These are phyloP conservation scores for Pugionium dolabratum DNA, from an alignment of 345 rosid genomes.

Conservation along the genomic window DNA sequence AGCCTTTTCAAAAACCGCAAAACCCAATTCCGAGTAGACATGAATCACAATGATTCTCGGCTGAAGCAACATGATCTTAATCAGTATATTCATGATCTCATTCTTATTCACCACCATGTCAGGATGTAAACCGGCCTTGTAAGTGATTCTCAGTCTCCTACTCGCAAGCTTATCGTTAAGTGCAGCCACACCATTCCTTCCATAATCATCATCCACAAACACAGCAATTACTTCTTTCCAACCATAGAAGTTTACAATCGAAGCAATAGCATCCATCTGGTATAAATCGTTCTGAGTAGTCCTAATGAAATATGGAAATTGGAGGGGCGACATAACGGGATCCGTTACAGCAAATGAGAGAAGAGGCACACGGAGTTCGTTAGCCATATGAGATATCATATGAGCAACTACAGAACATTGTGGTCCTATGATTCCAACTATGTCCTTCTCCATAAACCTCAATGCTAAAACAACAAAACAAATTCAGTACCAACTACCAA, in stretches of 20 bases:
- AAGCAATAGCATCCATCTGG: conserved; percentile 87
- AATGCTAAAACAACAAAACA: conserved; percentile 52
- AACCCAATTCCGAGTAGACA: conserved; percentile 54
- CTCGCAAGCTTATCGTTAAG: conserved; percentile 75
- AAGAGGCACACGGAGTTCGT: conserved; percentile 76
- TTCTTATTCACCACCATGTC: conserved; percentile 37
- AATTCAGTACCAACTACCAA: conserved; percentile 5
- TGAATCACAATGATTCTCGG: conserved; percentile 80
- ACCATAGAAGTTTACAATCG: conserved; percentile 60
- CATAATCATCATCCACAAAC: conserved; percentile 78
- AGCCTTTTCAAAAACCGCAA: conserved; percentile 63
- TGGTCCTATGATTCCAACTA: conserved; percentile 79
- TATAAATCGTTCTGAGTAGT: conserved; percentile 72
- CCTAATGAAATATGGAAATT: conserved; percentile 83
- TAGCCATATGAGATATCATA: conserved; percentile 66
- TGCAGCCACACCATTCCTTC: conserved; percentile 77
- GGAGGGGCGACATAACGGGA: conserved; percentile 77
- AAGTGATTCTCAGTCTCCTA: conserved; percentile 67
- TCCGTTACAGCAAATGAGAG: conserved; percentile 91
- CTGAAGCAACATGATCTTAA: conserved; percentile 74
- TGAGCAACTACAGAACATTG: conserved; percentile 86
- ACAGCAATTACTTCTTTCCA: conserved; percentile 90
- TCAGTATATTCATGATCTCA: conserved; percentile 67
- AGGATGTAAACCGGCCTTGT: conserved; percentile 65
- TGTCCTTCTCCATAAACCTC: conserved; percentile 81